These are phyloP conservation scores for Ceraceosorus bombacis DNA, from an alignment of 1,284 basidiomycete species.

Conservation along the genomic window DNA sequence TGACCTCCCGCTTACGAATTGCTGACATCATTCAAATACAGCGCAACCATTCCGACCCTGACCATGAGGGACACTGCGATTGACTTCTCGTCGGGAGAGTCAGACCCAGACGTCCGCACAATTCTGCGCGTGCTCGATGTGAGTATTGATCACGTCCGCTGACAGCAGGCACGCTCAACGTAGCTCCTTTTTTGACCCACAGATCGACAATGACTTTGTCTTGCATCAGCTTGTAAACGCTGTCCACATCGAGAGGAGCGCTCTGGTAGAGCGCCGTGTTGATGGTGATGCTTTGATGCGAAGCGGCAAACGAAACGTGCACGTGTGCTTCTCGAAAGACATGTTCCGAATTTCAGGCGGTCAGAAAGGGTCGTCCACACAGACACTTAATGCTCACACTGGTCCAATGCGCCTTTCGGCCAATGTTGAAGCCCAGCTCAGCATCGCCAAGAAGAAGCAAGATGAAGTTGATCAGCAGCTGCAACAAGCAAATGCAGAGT, in stretches of 20 bases:
- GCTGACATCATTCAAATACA: constrained; percentile 22
- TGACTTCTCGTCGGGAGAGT: constrained; percentile 53
- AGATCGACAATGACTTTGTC: constrained; percentile 60
- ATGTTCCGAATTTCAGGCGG: constrained; percentile 38
- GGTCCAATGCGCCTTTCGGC: constrained; percentile 45
- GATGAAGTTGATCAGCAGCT: constrained; percentile 14
- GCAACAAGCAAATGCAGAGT: constrained; percentile 6
- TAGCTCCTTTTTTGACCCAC: no score
- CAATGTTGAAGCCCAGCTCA: constrained; percentile 33
- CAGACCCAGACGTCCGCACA: constrained; percentile 59
- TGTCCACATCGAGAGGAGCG: constrained; percentile 62
- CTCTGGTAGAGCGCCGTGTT: constrained; percentile 55
- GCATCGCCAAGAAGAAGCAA: constrained; percentile 20
- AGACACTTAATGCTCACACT: constrained; percentile 44
- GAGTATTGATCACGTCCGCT: not conserved
- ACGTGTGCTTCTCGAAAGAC: constrained; percentile 39
- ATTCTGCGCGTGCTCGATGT: constrained; percentile 80
- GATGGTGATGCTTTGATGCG: constrained; percentile 46
- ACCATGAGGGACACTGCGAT: constrained; percentile 52
- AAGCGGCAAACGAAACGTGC: constrained; percentile 35
- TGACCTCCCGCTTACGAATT: constrained; percentile 52
- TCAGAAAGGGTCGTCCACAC: constrained; percentile 20
- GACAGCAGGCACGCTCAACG: no score
- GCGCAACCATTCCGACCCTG: constrained; percentile 23
- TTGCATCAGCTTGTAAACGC: constrained; percentile 74